Percentiles rank a stretch among this genome's conserved stretches.
These are phyloP conservation scores for Casuarina equisetifolia DNA, from an alignment of 306 rosid genomes.

Conservation along the genomic window DNA sequence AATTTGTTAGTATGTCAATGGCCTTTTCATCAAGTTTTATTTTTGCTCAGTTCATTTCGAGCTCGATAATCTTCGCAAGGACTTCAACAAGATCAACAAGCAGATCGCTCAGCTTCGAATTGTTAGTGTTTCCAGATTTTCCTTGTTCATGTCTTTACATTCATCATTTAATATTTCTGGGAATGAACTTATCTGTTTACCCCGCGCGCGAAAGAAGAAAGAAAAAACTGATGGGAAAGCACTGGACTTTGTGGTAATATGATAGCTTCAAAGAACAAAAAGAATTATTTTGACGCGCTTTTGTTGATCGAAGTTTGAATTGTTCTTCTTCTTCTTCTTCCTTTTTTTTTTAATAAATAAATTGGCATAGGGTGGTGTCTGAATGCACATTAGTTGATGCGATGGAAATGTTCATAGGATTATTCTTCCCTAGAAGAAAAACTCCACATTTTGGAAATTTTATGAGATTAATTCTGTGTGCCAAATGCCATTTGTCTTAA, in stretches of 20 bases:
- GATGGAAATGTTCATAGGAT: neutral
- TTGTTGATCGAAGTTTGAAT: neutral
- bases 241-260: neutral
- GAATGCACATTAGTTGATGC: no score
- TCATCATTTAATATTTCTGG: no score
- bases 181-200: no score
- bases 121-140: no score
- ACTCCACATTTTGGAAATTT: neutral
- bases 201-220: no score
- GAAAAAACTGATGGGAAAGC: no score
- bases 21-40: conserved; percentile 26
- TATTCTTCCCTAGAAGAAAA: neutral
- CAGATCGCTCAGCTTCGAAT: no score
- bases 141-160: no score
- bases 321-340: no score
- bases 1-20: neutral
- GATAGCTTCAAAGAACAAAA: neutral
- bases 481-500: neutral
- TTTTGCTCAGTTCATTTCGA: neutral
- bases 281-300: neutral
- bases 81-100: no score
- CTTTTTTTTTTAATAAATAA: no score
- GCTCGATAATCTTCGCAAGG: no score
- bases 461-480: neutral
- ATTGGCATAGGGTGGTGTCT: neutral